Conservation (phyloP, 164 flowering plant species). For the Stephania cephalantha region DNA sequence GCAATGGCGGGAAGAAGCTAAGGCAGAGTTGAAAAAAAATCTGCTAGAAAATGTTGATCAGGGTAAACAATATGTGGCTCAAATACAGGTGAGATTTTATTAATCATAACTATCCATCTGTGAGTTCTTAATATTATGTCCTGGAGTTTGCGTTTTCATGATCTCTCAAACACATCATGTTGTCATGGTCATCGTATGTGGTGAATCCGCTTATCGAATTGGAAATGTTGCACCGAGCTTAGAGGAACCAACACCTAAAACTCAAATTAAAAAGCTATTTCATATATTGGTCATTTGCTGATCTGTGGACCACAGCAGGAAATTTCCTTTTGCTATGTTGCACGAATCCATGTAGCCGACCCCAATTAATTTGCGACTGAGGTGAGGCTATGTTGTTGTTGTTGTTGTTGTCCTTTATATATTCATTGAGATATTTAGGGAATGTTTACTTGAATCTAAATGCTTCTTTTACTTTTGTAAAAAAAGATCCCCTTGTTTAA, state of each 20-base stretch:
- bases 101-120: conserved; percentile 1
- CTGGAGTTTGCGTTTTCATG: neutral
- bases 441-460: too few relatives aligned
- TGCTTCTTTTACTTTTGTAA: too few relatives aligned
- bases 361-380: neutral
- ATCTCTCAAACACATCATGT: neutral
- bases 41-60: conserved; percentile 62
- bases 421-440: neutral
- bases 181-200: neutral
- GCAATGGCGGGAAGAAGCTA: conserved; percentile 87
- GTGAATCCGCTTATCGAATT: neutral
- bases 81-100: conserved; percentile 55
- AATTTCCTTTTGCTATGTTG: neutral
- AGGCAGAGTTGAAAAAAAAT: conserved; percentile 57
- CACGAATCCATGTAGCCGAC: neutral
- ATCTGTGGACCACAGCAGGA: neutral
- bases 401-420: neutral
- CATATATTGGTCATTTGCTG: neutral
- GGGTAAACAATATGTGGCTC: conserved; percentile 63
- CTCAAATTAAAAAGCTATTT: neutral
- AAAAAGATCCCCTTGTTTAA: too few relatives aligned
- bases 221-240: neutral
- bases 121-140: neutral
- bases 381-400: neutral
- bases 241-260: neutral